Percentiles rank a stretch among this genome's conserved stretches.
phyloP scores from a whole-genome alignment of 371 early-diverging fungal genomes.

The Vairimorpha necatrix region DNA sequence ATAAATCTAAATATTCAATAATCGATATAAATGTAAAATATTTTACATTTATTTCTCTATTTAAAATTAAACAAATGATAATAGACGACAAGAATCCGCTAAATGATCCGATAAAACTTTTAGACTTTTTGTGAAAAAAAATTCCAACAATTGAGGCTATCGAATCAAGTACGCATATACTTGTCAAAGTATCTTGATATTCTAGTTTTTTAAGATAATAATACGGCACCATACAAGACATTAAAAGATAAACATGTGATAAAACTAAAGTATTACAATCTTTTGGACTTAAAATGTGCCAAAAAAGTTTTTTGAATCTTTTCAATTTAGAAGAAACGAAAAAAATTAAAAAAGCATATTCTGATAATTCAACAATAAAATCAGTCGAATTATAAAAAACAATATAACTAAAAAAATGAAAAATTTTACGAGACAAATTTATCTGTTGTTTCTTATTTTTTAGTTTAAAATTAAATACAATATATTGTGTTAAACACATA shows the following conservation, averaged over 20 bases:
- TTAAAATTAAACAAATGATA: slow-evolving; percentile 17
- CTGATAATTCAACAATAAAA: slow-evolving; percentile 9
- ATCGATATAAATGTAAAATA: slow-evolving; percentile 31
- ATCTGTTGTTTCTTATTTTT: background rate
- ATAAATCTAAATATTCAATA: slow-evolving; percentile 30
- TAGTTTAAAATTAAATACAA: background rate
- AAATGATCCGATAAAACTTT: slow-evolving; percentile 24
- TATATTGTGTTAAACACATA: background rate
- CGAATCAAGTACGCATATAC: slow-evolving; percentile 39
- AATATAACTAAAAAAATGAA: slow-evolving; percentile 34
- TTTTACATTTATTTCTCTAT: background rate
- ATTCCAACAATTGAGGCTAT: slow-evolving; percentile 35
- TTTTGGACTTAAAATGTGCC: slow-evolving; percentile 11
- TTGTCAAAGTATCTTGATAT: slow-evolving; percentile 23
- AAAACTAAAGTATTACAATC: slow-evolving; percentile 10
- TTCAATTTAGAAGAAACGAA: slow-evolving; percentile 1
- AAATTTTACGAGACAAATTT: slow-evolving; percentile 36
- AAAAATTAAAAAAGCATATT: slow-evolving; percentile 18
- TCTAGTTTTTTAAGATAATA: slow-evolving; percentile 20
- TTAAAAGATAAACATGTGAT: slow-evolving; percentile 36
- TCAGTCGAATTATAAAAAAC: slow-evolving; percentile 20
- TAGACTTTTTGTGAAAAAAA: slow-evolving; percentile 18
- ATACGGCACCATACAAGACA: slow-evolving; percentile 14
- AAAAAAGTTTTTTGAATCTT: slow-evolving; percentile 3
- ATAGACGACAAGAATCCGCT: slow-evolving; percentile 9